These are phyloP conservation scores for Cytospora piceae DNA, from an alignment of 2,329 filamentous ascomycete genomes.

Conservation along the genomic window DNA sequence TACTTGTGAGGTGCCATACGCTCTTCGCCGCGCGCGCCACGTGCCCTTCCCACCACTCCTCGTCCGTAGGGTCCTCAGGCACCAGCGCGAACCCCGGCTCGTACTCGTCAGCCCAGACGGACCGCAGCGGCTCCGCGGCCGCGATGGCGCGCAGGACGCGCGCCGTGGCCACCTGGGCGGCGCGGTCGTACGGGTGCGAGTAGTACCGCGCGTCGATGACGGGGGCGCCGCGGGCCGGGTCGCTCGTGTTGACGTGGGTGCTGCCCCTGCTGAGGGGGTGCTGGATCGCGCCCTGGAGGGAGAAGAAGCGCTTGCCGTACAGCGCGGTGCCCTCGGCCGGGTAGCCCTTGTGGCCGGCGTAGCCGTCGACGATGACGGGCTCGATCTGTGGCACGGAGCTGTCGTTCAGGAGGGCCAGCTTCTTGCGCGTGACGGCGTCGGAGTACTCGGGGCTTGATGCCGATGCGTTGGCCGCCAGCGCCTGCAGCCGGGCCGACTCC, in stretches of 20 bases:
- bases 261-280: slow-evolving; percentile 19
- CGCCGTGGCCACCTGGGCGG: slow-evolving; percentile 6
- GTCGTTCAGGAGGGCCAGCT: slow-evolving; percentile 8
- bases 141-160: slow-evolving; percentile 6
- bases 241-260: slow-evolving; percentile 13
- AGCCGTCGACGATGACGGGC: slow-evolving; percentile 9
- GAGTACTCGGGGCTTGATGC: not conserved
- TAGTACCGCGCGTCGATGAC: slow-evolving; percentile 9
- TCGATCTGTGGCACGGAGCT: slow-evolving; percentile 11
- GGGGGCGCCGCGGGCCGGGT: slow-evolving; percentile 5
- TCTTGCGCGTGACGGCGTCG: slow-evolving; percentile 11
- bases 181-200: slow-evolving; percentile 11
- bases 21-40: slow-evolving; percentile 8
- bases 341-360: slow-evolving; percentile 7
- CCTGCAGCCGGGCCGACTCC: not conserved
- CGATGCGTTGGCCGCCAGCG: slow-evolving; percentile 7
- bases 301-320: slow-evolving; percentile 11
- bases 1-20: slow-evolving; percentile 16
- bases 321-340: slow-evolving; percentile 6
- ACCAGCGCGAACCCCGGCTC: slow-evolving; percentile 13
- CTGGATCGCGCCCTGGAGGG: slow-evolving; percentile 10
- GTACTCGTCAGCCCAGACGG: slow-evolving; percentile 14
- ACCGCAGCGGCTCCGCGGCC: not conserved
- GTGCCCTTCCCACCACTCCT: not conserved
- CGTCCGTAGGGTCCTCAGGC: slow-evolving; percentile 3